Evolutionary conservation across 345 rosid genomes (phyloP).

Genomic region (Brassica cretica): DNA sequence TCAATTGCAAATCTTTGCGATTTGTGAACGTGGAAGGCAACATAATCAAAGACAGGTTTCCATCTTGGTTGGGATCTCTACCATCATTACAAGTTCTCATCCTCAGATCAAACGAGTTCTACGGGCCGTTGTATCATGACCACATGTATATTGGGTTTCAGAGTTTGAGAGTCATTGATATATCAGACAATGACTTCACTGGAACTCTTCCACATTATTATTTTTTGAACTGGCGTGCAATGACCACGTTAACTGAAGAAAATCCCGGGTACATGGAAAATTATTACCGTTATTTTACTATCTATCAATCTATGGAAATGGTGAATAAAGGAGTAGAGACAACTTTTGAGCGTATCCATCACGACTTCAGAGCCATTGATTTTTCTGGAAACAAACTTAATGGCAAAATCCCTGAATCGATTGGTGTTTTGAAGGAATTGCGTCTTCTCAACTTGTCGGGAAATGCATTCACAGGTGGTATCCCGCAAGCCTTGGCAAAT

Average conservation of each 20-base stretch:
- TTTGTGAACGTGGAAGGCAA: slow-evolving; percentile 46
- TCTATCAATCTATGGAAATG: background rate
- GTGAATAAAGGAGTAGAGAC: slow-evolving; percentile 18
- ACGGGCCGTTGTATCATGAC: slow-evolving; percentile 35
- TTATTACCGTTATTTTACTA: background rate
- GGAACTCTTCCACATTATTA: slow-evolving; percentile 10
- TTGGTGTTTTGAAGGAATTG: background rate
- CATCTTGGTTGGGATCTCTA: background rate
- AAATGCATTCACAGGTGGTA: background rate
- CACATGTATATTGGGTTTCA: slow-evolving; percentile 2
- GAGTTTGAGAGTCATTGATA: slow-evolving; percentile 43
- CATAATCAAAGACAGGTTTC: slow-evolving; percentile 26
- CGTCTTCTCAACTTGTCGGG: slow-evolving; percentile 23
- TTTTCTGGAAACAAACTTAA: background rate
- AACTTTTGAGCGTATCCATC: background rate
- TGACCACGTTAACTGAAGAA: too few species aligned
- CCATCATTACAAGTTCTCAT: slow-evolving; percentile 3
- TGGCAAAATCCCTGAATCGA: background rate
- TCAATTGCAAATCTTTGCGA: slow-evolving; percentile 28
- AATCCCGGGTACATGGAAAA: too few species aligned
- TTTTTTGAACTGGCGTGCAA: background rate
- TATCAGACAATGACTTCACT: slow-evolving; percentile 40
- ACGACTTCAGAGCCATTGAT: slow-evolving; percentile 3
- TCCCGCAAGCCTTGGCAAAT: background rate
- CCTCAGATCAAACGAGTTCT: slow-evolving; percentile 46